Conservation (phyloP, 768 basidiomycete genomes). For the Paxillus ammoniavirescens region DNA sequence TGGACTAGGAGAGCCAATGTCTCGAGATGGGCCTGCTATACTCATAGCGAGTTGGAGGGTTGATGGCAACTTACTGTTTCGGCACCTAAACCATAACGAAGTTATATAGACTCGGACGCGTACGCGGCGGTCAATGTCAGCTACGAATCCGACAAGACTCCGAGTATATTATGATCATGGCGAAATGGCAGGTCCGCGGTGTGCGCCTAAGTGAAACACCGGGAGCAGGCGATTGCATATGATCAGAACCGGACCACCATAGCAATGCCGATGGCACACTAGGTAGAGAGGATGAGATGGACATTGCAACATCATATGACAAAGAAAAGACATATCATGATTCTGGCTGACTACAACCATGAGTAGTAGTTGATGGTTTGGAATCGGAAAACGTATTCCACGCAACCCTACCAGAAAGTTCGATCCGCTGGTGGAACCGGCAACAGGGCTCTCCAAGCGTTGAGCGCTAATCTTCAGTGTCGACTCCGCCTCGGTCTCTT, state of each 20-base stretch:
- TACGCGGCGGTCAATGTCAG: background rate
- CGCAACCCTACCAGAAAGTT: too few relatives aligned
- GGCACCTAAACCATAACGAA: background rate
- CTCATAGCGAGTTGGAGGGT: background rate
- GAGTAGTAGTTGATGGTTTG: too few relatives aligned
- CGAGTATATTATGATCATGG: background rate
- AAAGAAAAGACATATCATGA: background rate
- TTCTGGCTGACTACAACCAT: background rate
- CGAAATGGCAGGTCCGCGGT: too few relatives aligned
- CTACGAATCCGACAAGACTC: background rate
- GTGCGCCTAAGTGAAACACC: background rate
- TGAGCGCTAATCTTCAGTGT: too few relatives aligned
- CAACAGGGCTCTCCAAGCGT: too few relatives aligned
- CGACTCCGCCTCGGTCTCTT: too few relatives aligned
- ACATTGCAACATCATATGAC: background rate
- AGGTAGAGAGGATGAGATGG: background rate
- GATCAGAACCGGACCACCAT: background rate
- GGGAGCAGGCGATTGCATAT: background rate
- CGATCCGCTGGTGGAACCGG: too few relatives aligned
- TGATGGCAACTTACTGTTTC: background rate
- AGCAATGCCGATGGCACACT: background rate
- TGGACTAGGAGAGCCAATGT: constrained; percentile 3
- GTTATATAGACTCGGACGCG: constrained; percentile 12
- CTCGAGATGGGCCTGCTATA: constrained; percentile 3
- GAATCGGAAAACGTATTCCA: too few relatives aligned